phyloP scores from a whole-genome alignment of 1,284 basidiomycete species.

The Mycena citricolor region DNA sequence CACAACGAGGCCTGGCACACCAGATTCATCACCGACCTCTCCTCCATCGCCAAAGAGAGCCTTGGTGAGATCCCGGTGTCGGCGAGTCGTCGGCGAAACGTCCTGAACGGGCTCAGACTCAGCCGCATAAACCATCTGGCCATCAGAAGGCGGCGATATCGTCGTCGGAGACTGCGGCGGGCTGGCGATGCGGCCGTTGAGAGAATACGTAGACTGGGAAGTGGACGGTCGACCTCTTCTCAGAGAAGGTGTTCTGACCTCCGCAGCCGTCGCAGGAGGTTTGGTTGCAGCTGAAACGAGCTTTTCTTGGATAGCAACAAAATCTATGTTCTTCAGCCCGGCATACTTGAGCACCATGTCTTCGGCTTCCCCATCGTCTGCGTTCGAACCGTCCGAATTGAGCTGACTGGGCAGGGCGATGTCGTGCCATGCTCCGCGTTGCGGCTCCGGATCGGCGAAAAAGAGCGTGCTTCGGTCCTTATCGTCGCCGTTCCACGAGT shows the following conservation, averaged over 20 bases:
- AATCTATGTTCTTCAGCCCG: conserved; percentile 68
- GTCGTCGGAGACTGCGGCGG: conserved; percentile 47
- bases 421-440: conserved; percentile 61
- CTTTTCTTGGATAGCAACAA: conserved; percentile 69
- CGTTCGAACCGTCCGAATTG: conserved; percentile 44
- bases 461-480: conserved; percentile 52
- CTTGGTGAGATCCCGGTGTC: conserved; percentile 70
- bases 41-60: conserved; percentile 65
- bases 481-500: conserved; percentile 68
- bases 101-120: conserved; percentile 35
- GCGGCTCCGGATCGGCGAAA: conserved; percentile 48
- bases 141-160: conserved; percentile 38
- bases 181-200: conserved; percentile 53
- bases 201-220: conserved; percentile 75
- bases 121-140: conserved; percentile 29
- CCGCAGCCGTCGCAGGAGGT: conserved; percentile 45
- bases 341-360: conserved; percentile 60
- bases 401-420: conserved; percentile 45
- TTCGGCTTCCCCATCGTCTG: conserved; percentile 60
- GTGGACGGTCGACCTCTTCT: conserved; percentile 72
- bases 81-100: conserved; percentile 51
- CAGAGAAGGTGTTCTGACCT: conserved; percentile 57
- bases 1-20: conserved; percentile 5
- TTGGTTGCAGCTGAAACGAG: conserved; percentile 58
- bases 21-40: conserved; percentile 32